Evolutionary conservation across 1,284 basidiomycete species (phyloP).

Genomic region (Rhodotorula sp.): DNA sequence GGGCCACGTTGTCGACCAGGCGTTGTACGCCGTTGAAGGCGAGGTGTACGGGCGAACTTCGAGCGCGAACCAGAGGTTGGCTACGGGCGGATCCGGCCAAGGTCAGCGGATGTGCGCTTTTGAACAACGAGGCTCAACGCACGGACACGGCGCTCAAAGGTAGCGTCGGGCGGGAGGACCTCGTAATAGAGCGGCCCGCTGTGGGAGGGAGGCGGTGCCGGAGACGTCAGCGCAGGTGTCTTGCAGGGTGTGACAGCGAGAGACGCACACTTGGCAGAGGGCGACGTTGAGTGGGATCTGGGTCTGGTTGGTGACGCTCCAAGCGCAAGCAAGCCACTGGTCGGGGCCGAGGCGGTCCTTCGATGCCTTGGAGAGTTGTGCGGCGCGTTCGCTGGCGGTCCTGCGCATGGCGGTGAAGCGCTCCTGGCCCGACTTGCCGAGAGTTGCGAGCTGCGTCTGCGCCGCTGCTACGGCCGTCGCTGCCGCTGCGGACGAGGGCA

Average conservation of each 20-base stretch:
- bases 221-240: neutral
- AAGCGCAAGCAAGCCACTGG: slow-evolving; percentile 14
- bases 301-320: slow-evolving; percentile 34
- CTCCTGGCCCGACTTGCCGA: neutral
- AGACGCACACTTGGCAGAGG: slow-evolving; percentile 26
- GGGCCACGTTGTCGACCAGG: slow-evolving; percentile 36
- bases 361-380: neutral
- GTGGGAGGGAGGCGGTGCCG: neutral
- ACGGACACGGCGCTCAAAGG: slow-evolving; percentile 40
- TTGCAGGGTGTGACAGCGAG: neutral
- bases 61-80: slow-evolving; percentile 35
- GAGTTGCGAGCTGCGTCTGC: slow-evolving; percentile 10
- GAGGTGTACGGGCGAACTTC: slow-evolving; percentile 38
- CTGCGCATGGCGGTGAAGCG: neutral
- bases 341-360: neutral
- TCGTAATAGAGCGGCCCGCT: slow-evolving; percentile 33
- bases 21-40: slow-evolving; percentile 23
- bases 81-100: neutral
- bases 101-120: neutral
- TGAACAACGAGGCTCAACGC: neutral
- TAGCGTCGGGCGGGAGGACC: slow-evolving; percentile 30
- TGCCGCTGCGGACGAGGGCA: slow-evolving; percentile 8
- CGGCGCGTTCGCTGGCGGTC: neutral
- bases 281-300: slow-evolving; percentile 38
- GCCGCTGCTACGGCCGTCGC: slow-evolving; percentile 3